Percentiles rank a stretch among this genome's conserved stretches.
These are phyloP conservation scores for Calonectria pteridis DNA, from an alignment of 2,329 filamentous ascomycete species.

Conservation along the genomic window DNA sequence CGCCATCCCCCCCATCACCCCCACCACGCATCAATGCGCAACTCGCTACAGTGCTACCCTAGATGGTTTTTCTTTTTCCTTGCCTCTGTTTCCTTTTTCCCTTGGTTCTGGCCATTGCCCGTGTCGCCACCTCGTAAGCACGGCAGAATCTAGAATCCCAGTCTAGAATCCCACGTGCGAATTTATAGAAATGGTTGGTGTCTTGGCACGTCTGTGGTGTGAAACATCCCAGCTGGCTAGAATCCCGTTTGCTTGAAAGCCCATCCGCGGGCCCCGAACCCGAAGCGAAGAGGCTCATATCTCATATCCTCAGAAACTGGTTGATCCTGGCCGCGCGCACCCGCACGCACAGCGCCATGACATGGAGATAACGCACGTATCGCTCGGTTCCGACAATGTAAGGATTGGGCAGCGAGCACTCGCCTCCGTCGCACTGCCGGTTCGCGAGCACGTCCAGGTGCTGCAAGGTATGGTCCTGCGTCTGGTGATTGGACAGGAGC, in stretches of 20 bases:
- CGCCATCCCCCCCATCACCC: neutral
- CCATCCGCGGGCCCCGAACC: too few relatives aligned
- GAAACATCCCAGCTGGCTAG: neutral
- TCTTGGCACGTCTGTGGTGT: neutral
- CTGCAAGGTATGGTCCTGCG: conserved; percentile 38
- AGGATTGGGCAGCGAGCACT: conserved; percentile 27
- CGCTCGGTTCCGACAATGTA: conserved; percentile 31
- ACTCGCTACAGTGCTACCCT: neutral
- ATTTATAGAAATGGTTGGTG: neutral
- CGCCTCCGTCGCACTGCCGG: conserved; percentile 19
- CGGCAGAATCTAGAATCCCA: neutral
- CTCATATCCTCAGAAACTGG: conserved; percentile 2
- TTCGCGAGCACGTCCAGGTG: conserved; percentile 31
- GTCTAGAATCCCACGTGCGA: neutral
- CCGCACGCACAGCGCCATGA: conserved; percentile 32
- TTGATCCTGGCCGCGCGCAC: conserved; percentile 17
- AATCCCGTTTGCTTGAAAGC: too few relatives aligned
- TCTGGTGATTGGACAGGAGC: conserved; percentile 39
- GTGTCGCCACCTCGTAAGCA: neutral
- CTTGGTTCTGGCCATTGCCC: neutral
- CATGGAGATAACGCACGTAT: conserved; percentile 28
- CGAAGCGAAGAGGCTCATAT: too few relatives aligned
- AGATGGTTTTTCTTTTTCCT: neutral
- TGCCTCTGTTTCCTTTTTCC: neutral
- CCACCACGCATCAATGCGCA: neutral